Evolutionary conservation across 2,329 filamentous ascomycete genomes (phyloP).

Genomic region (Corniculantispora saksenae): DNA sequence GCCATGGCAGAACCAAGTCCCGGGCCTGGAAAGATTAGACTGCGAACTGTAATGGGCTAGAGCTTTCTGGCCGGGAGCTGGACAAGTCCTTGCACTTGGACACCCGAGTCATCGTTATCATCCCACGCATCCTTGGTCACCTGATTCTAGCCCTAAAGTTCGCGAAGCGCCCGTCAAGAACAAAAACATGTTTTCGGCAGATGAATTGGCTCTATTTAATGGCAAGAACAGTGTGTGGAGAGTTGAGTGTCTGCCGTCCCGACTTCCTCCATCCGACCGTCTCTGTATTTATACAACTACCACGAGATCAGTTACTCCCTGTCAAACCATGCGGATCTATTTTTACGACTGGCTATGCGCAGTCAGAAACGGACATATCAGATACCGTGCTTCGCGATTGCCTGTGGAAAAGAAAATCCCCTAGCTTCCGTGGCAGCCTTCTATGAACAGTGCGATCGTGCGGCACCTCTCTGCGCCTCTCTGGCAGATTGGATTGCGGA

Average conservation of each 20-base stretch:
- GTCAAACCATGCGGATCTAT: not conserved
- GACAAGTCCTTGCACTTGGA: no score
- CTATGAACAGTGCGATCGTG: not conserved
- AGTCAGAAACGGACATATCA: not conserved
- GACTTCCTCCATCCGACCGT: not conserved
- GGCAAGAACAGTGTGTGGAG: not conserved
- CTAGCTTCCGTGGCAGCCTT: not conserved
- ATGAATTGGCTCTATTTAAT: not conserved
- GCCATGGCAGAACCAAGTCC: no score
- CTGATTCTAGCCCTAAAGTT: no score
- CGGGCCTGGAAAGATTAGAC: no score
- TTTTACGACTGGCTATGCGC: not conserved
- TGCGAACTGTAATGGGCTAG: no score
- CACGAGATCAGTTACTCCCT: not conserved
- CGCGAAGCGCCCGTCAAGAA: not conserved
- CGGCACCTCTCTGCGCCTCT: not conserved
- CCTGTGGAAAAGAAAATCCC: not conserved
- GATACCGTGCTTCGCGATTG: not conserved
- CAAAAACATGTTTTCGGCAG: not conserved
- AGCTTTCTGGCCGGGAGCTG: no score
- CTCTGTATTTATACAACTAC: not conserved
- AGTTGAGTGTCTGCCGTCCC: not conserved
- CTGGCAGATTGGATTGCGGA: not conserved
- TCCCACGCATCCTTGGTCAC: no score
- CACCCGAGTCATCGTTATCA: no score